Conservation (phyloP, 805 yeast species). For the Lipomyces oligophaga region DNA sequence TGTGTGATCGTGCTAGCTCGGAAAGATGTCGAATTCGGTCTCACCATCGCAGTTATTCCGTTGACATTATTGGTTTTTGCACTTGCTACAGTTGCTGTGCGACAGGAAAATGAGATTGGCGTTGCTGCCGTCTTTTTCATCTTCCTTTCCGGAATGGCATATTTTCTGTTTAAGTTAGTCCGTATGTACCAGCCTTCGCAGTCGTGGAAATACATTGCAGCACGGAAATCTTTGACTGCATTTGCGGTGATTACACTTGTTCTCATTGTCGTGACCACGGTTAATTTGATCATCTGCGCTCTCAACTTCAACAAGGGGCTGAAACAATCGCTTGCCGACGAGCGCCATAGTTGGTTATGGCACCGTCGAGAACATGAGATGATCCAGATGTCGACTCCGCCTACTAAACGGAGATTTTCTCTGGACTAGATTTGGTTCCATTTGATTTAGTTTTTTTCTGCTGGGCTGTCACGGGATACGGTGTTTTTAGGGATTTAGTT, state of each 20-base stretch:
- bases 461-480: background rate
- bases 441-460: background rate
- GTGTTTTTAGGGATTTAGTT: no score
- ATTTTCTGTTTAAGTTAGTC: slow-evolving; percentile 47
- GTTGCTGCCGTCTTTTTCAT: slow-evolving; percentile 35
- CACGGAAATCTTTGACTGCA: slow-evolving; percentile 44
- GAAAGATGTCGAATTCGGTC: slow-evolving; percentile 44
- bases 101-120: slow-evolving; percentile 38
- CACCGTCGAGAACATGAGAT: background rate
- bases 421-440: slow-evolving; percentile 5
- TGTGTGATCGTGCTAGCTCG: slow-evolving; percentile 44
- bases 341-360: background rate
- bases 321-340: slow-evolving; percentile 21
- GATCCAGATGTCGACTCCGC: background rate
- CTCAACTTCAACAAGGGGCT: slow-evolving; percentile 35
- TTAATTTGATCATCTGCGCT: slow-evolving; percentile 33
- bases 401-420: slow-evolving; percentile 9
- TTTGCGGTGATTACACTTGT: slow-evolving; percentile 46
- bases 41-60: slow-evolving; percentile 48
- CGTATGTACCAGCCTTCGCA: slow-evolving; percentile 45
- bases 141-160: slow-evolving; percentile 44
- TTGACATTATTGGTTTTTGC: slow-evolving; percentile 41
- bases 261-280: slow-evolving; percentile 40
- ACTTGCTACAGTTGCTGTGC: slow-evolving; percentile 41
- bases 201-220: slow-evolving; percentile 43